Conservation (phyloP, 1,139 yeast species). For the Blastobotrys illinoisensis region DNA sequence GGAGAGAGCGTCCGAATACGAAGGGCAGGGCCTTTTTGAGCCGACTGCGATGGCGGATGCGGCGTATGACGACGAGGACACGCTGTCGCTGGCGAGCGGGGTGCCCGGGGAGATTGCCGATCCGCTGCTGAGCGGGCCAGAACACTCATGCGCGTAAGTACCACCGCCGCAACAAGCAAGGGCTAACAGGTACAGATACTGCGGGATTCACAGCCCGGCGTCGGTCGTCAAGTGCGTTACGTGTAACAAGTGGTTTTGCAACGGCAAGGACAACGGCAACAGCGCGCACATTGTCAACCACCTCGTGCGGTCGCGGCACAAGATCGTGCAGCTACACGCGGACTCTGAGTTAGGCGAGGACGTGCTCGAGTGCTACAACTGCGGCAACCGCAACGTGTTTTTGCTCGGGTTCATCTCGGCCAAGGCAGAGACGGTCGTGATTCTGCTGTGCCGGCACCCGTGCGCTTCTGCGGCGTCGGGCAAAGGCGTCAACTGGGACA, state of each 20-base stretch:
- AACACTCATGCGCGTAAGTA: constrained; percentile 29
- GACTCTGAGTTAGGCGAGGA: constrained; percentile 84
- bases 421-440: constrained; percentile 80
- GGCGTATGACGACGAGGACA: constrained; percentile 9
- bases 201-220: constrained; percentile 64
- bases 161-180: neutral
- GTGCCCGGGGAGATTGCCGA: constrained; percentile 1
- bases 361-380: constrained; percentile 80
- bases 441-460: constrained; percentile 80
- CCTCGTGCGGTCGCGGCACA: constrained; percentile 75
- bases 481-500: constrained; percentile 64
- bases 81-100: constrained; percentile 12
- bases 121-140: constrained; percentile 17
- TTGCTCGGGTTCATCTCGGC: constrained; percentile 85
- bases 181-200: constrained; percentile 39
- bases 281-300: constrained; percentile 87
- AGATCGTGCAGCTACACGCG: constrained; percentile 66
- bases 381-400: constrained; percentile 80
- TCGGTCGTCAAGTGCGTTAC: constrained; percentile 71
- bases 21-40: neutral
- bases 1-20: no score
- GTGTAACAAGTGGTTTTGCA: constrained; percentile 89
- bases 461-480: constrained; percentile 59
- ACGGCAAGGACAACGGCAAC: constrained; percentile 54
- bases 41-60: neutral